Evolutionary conservation across 2,329 filamentous ascomycete species (phyloP).

Genomic region (Aspergillus carbonarius): DNA sequence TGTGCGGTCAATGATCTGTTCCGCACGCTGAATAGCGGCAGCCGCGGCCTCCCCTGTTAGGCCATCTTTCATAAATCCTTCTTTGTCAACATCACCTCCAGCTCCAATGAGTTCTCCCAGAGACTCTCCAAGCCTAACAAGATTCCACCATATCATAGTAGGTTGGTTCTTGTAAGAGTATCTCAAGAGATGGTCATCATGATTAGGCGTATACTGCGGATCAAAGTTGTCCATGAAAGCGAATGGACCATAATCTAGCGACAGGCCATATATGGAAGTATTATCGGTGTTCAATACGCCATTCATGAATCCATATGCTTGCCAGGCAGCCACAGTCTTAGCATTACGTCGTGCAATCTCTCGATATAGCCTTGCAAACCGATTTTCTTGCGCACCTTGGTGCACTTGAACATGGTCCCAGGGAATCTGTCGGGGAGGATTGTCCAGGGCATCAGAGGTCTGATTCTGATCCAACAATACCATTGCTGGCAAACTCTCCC

Average conservation of each 20-base stretch:
- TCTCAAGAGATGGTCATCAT: conserved; percentile 83
- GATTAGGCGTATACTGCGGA: conserved; percentile 90
- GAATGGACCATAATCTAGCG: conserved; percentile 93
- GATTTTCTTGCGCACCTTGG: conserved; percentile 70
- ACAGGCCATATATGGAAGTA: conserved; percentile 84
- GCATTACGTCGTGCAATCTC: conserved; percentile 86
- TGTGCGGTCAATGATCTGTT: conserved; percentile 74
- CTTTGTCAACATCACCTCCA: conserved; percentile 68
- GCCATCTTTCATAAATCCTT: conserved; percentile 69
- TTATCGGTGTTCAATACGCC: conserved; percentile 98
- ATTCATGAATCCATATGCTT: conserved; percentile 99
- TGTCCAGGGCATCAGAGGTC: conserved; percentile 37
- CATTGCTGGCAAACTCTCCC: conserved; percentile 73
- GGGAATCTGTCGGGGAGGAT: conserved; percentile 54
- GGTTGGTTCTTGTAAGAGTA: conserved; percentile 95
- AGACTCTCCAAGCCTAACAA: conserved; percentile 85
- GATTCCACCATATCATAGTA: conserved; percentile 97
- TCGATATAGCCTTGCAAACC: conserved; percentile 82
- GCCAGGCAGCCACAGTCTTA: conserved; percentile 85
- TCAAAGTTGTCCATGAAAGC: conserved; percentile 98
- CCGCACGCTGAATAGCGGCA: conserved; percentile 73
- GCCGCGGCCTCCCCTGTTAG: conserved; percentile 67
- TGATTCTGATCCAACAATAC: conserved; percentile 46
- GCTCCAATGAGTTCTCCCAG: conserved; percentile 85
- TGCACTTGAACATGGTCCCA: conserved; percentile 65